Evolutionary conservation across 2,329 filamentous ascomycete genomes (phyloP), one percentile per base, ranked within the genome.

Genomic region (Thielaviopsis euricoi): DNA sequence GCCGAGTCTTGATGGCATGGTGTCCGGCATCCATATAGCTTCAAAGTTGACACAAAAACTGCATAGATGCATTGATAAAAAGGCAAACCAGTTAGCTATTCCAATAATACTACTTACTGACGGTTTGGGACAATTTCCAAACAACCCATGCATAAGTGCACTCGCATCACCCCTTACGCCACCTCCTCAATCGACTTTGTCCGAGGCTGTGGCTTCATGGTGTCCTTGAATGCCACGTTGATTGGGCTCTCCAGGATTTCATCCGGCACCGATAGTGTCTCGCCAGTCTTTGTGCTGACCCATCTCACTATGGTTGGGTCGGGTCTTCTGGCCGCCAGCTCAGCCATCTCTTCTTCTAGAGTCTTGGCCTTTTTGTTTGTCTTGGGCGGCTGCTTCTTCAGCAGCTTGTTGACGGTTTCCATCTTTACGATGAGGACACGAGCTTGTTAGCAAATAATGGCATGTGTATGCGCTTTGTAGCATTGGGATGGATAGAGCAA

Each of bases 361-460:
- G 65, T 68, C 51, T 67, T 75, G 33, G 69, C 75, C 63, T 78
- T 79, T 62, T 75, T 73, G 63, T 78, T 84, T 58, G 80, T 81
- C 69, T 91, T 90, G 23, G 87, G 84, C 0, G 87, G 86, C 68
- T 90, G 87, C 67, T 90, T 89, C 70, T 89, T 89, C 56, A 93
- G 80, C 1, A 93, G 81, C 65, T 90, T 89, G 74, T 93, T 90
- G 77, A 93, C 91, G 0, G 87, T 93, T 74, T 91, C 87, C 79
- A 89, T 87, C 86, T 90, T 64, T 21, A 55, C 26, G 23, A n/a
- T n/a, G n/a, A n/a, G n/a, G n/a, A 10, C 40, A 29, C 13, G 40
- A 9, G 9, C 19, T 9, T 26, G 52, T 60, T 58, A 58, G 50
- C 22, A 25, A n/a, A 29, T 13, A 29, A 21, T 17, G 19, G 13